Evolutionary conservation across 441 rosid genomes (phyloP).

Genomic region (Sinapis alba): DNA sequence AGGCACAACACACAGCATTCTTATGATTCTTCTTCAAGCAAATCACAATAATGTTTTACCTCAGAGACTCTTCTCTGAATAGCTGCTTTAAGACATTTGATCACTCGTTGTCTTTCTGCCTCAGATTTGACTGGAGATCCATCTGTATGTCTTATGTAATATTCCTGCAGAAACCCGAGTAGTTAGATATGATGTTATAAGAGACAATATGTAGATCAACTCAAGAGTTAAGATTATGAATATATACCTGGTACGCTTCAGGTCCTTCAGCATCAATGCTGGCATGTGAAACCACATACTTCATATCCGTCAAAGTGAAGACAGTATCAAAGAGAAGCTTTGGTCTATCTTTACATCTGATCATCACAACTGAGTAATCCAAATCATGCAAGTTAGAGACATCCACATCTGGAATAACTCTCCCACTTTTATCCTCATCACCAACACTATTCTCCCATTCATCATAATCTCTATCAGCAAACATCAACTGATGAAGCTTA

Average conservation of each 20-base stretch:
- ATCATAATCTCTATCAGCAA: conserved; percentile 91
- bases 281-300: conserved; percentile 92
- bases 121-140: conserved; percentile 93
- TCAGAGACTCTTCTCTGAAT: background rate
- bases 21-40: background rate
- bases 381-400: conserved; percentile 73
- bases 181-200: too few species aligned
- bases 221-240: too few species aligned
- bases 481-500: conserved; percentile 96
- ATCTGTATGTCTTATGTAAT: conserved; percentile 75
- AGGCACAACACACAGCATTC: background rate
- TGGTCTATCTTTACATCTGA: conserved; percentile 85
- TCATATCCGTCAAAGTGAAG: conserved; percentile 90
- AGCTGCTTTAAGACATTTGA: conserved; percentile 58
- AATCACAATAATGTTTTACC: background rate
- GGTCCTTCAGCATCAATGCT: conserved; percentile 71
- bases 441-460: conserved; percentile 44
- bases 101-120: conserved; percentile 84
- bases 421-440: conserved; percentile 56
- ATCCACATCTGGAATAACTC: conserved; percentile 61
- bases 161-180: conserved; percentile 82
- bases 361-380: conserved; percentile 79
- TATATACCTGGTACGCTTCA: conserved; percentile 85
- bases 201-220: too few species aligned
- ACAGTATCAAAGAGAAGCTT: conserved; percentile 90